These are phyloP conservation scores for Kodamaea laetipori DNA, from an alignment of 805 yeast species.

Conservation along the genomic window DNA sequence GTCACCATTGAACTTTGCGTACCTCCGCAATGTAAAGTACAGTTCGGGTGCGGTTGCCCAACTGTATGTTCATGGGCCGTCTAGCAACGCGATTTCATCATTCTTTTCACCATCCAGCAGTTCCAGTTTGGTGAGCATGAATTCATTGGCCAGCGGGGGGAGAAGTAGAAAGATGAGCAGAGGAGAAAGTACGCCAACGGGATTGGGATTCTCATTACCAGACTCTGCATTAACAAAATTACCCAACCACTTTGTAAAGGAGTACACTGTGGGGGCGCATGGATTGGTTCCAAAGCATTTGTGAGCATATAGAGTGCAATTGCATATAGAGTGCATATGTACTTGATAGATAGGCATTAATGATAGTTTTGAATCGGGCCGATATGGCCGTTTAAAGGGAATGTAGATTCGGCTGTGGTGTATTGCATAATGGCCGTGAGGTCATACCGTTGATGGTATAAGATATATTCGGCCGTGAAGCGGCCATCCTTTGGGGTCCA, in stretches of 20 bases:
- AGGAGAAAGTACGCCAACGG: constrained; percentile 6
- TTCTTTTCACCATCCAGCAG: constrained; percentile 18
- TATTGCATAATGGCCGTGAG: too few species aligned
- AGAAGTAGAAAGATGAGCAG: constrained; percentile 9
- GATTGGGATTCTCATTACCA: constrained; percentile 20
- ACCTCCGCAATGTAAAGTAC: constrained; percentile 24
- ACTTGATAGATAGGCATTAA: too few species aligned
- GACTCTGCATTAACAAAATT: constrained; percentile 29
- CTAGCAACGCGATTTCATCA: constrained; percentile 6
- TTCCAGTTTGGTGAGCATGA: constrained; percentile 22
- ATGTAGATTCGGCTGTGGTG: too few species aligned
- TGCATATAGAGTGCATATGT: too few species aligned
- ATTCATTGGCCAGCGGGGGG: constrained; percentile 10
- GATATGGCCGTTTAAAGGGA: too few species aligned
- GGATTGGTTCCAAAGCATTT: constrained; percentile 36
- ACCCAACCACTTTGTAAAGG: constrained; percentile 37
- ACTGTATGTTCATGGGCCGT: neutral
- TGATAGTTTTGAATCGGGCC: too few species aligned
- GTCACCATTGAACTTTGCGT: constrained; percentile 23
- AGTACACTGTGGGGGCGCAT: constrained; percentile 38
- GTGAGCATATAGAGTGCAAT: constrained; percentile 7
- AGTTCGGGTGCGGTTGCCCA: neutral
- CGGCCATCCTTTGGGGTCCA: too few species aligned
- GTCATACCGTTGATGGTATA: too few species aligned
- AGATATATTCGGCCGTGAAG: too few species aligned